Conservation (phyloP, 441 rosid species). For the Adansonia gregorii region DNA sequence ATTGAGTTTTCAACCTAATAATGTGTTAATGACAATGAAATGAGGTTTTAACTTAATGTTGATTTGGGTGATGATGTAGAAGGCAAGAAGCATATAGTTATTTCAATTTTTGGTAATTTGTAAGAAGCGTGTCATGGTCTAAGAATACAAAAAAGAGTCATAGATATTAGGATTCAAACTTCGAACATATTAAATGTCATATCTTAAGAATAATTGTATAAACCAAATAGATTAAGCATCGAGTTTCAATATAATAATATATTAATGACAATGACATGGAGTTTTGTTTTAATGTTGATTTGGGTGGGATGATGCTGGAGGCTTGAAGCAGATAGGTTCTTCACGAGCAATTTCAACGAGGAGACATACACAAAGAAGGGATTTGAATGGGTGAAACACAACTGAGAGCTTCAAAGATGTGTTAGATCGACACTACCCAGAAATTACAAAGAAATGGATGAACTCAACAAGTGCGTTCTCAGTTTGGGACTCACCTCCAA, state of each 20-base stretch:
- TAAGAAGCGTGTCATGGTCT: too few species aligned
- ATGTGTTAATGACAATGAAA: too few species aligned
- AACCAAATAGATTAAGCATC: not conserved
- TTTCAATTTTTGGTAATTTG: too few species aligned
- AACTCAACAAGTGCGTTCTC: conserved; percentile 63
- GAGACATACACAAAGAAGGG: conserved; percentile 61
- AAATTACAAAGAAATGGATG: conserved; percentile 60
- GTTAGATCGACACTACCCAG: conserved; percentile 62
- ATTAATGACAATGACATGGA: too few species aligned
- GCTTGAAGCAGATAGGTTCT: conserved; percentile 69
- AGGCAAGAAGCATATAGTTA: too few species aligned
- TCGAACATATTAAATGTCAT: too few species aligned
- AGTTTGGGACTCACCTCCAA: conserved; percentile 63
- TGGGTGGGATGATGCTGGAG: conserved; percentile 34
- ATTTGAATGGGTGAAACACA: conserved; percentile 64
- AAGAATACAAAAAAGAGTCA: too few species aligned
- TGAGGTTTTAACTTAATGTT: too few species aligned
- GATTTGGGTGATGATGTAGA: too few species aligned
- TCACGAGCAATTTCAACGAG: conserved; percentile 63
- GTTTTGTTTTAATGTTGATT: too few species aligned
- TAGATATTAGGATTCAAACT: too few species aligned
- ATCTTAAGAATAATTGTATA: not conserved
- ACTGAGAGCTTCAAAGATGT: conserved; percentile 68
- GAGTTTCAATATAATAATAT: not conserved
- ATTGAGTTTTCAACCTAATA: too few species aligned